These are phyloP conservation scores for Cryptococcus sp. DNA, from an alignment of 1,284 basidiomycete species.

Conservation along the genomic window DNA sequence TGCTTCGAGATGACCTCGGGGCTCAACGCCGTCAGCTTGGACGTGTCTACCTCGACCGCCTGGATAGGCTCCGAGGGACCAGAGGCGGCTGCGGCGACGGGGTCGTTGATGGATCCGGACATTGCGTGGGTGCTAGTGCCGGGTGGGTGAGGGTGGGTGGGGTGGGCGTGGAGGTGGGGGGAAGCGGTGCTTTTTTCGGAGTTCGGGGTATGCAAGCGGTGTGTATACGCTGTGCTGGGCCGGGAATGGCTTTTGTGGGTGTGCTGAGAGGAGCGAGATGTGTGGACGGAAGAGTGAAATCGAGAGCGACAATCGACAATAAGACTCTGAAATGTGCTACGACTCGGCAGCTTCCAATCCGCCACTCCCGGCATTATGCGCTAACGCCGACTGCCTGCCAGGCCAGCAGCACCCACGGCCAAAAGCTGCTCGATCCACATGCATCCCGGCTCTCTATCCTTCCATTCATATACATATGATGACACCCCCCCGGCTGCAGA, in stretches of 20 bases:
- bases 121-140: slow-evolving; percentile 12
- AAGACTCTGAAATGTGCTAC: no score
- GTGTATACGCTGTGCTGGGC: background rate
- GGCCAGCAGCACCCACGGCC: background rate
- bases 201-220: background rate
- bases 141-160: background rate
- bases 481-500: slow-evolving; percentile 19
- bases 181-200: background rate
- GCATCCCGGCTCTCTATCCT: slow-evolving; percentile 9
- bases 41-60: slow-evolving; percentile 65
- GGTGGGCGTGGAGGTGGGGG: background rate
- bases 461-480: slow-evolving; percentile 23
- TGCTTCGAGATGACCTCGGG: slow-evolving; percentile 98
- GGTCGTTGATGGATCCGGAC: slow-evolving; percentile 39
- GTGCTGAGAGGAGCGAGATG: background rate
- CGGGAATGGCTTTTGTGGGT: background rate
- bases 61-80: slow-evolving; percentile 18
- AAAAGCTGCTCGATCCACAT: background rate
- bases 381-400: background rate
- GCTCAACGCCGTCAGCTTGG: slow-evolving; percentile 81
- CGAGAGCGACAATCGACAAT: background rate
- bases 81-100: slow-evolving; percentile 27
- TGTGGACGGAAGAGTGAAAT: no score
- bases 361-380: background rate
- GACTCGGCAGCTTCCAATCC: no score